Percentiles rank a stretch among this genome's conserved stretches.
Evolutionary conservation across 257 asterid genomes (phyloP).

Genomic region (Verbena officinalis): DNA sequence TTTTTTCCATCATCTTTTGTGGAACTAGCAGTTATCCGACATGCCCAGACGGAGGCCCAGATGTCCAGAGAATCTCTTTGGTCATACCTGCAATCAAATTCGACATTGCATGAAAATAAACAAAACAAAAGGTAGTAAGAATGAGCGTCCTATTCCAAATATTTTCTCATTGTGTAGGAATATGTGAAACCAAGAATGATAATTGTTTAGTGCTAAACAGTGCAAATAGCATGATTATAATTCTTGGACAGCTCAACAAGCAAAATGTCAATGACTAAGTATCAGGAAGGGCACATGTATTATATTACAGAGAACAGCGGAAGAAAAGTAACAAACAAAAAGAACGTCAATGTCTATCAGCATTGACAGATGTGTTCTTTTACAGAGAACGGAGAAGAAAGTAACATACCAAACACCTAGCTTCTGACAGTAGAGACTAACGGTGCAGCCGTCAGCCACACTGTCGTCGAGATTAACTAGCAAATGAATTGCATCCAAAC

Average conservation of each 20-base stretch:
- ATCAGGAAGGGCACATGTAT: no score
- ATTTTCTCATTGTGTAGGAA: not conserved
- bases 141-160: not conserved
- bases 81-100: constrained; percentile 63
- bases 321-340: constrained; percentile 52
- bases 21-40: constrained; percentile 50
- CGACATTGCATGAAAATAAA: constrained; percentile 16
- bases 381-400: constrained; percentile 26
- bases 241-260: no score
- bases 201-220: not conserved
- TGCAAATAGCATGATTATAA: constrained; percentile 11
- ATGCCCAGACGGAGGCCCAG: constrained; percentile 61
- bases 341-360: not conserved
- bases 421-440: constrained; percentile 50
- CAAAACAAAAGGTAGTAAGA: constrained; percentile 1
- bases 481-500: constrained; percentile 51
- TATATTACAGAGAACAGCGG: no score
- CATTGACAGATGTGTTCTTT: not conserved
- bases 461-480: constrained; percentile 72
- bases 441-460: constrained; percentile 51
- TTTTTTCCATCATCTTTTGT: constrained; percentile 39
- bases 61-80: constrained; percentile 51
- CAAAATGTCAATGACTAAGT: not conserved
- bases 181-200: constrained; percentile 2
- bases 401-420: constrained; percentile 62